These are phyloP conservation scores for Aspergillus costaricaensis DNA, from an alignment of 2,329 filamentous ascomycete genomes.

Conservation along the genomic window DNA sequence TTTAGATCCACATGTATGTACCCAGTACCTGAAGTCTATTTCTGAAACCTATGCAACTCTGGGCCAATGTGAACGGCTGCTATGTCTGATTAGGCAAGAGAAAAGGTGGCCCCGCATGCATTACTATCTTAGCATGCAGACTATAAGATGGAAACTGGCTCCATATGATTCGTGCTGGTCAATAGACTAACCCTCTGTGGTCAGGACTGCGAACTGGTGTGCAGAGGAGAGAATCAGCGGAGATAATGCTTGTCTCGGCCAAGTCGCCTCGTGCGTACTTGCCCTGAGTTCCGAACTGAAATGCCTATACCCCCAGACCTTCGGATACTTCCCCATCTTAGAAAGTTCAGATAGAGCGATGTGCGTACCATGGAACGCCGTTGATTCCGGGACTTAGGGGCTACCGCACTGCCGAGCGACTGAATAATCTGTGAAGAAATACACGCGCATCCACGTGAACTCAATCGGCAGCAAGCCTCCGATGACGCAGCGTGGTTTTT, in stretches of 20 bases:
- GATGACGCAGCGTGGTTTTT: neutral
- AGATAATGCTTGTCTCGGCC: neutral
- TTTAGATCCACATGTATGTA: conserved; percentile 5
- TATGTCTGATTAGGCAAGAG: conserved; percentile 7
- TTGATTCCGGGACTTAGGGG: neutral
- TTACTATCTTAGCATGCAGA: conserved; percentile 2
- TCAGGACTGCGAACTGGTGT: neutral
- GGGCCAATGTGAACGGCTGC: conserved; percentile 1
- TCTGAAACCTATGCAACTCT: conserved; percentile 5
- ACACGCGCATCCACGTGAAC: neutral
- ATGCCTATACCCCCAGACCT: neutral
- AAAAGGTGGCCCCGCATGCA: neutral
- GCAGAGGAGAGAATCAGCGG: neutral
- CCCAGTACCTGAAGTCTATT: conserved; percentile 8
- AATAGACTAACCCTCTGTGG: neutral
- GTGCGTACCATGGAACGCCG: neutral
- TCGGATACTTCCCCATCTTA: neutral
- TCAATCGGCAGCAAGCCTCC: neutral
- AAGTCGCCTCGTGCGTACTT: neutral
- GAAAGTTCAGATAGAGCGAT: neutral
- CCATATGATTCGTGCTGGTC: neutral
- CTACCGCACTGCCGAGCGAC: conserved; percentile 1
- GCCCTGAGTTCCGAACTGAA: neutral
- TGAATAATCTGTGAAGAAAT: neutral
- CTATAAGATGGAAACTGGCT: neutral